These are phyloP conservation scores for Apiotrichum mycotoxinovorans DNA, from an alignment of 1,284 basidiomycete species.

Conservation along the genomic window DNA sequence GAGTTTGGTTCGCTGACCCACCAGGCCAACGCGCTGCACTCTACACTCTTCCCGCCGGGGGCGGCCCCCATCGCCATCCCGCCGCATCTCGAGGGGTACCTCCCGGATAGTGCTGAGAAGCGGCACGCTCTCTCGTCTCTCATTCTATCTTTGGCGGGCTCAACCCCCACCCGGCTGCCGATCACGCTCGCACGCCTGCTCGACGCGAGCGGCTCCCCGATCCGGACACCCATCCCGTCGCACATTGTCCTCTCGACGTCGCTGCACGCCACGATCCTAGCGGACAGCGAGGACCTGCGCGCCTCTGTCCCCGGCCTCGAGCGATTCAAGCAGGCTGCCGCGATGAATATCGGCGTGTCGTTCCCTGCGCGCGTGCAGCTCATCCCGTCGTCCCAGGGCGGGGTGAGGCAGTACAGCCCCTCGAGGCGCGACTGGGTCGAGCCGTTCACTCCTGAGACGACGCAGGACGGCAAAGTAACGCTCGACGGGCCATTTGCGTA, in stretches of 20 bases:
- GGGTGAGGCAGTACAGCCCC: constrained; percentile 59
- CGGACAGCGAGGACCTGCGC: constrained; percentile 73
- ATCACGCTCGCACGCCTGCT: constrained; percentile 56
- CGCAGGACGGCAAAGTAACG: constrained; percentile 14
- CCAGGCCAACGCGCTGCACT: constrained; percentile 82
- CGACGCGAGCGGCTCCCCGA: constrained; percentile 53
- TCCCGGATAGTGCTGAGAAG: neutral
- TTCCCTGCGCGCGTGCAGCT: constrained; percentile 63
- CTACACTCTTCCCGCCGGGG: constrained; percentile 51
- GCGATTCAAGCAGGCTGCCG: constrained; percentile 80
- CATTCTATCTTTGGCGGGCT: constrained; percentile 50
- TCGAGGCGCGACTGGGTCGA: constrained; percentile 53
- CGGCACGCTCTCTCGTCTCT: constrained; percentile 15
- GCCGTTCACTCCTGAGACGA: constrained; percentile 16
- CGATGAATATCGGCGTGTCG: constrained; percentile 69
- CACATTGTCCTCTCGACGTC: constrained; percentile 56
- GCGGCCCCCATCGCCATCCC: neutral
- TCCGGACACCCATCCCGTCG: constrained; percentile 55
- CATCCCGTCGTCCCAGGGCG: constrained; percentile 16
- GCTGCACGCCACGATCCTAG: constrained; percentile 82
- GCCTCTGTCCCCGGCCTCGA: constrained; percentile 68
- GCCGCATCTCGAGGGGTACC: neutral
- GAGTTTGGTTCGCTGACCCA: neutral
- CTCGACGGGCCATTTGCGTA: constrained; percentile 76
- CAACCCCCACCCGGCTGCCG: constrained; percentile 54